Base-by-base conservation (phyloP, 1,139 yeast genomes). In the Tardiomyces blankii region DNA sequence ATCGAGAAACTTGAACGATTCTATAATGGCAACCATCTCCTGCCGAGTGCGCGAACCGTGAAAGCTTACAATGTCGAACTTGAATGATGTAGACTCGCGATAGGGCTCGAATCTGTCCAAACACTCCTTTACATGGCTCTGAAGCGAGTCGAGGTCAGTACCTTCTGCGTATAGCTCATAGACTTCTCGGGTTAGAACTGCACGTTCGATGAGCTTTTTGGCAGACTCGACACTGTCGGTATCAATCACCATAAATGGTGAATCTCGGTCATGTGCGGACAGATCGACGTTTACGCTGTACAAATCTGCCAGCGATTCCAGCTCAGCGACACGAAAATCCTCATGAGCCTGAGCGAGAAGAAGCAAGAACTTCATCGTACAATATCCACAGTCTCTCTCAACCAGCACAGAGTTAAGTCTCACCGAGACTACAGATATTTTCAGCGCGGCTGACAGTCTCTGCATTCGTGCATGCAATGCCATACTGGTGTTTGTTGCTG, bases 81-180 rank as follows among this genome's bases (percentile, higher is more conserved):
- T 87, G 70, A 91, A 91, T 0, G 58, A 7, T 18, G 85, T 66
- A 38, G 62, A 58, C 2, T 70, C 52, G 47, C 67, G 66, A 58
- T 72, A 77, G 2, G 54, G 50, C 1, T 55, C 38, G 11, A 25
- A 30, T 11, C 14, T 18, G 4, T 42, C 14, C 4, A 28, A 28
- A 61, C 48, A 66, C 6, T 44, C 27, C 55, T 73, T 65, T 4
- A 86, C 74, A 46, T 70, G 67, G 11, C 61, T 62, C 57, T 87
- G 96, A 42, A 89, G 62, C 40, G 69, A 72, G 0, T 75, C 80
- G 45, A 78, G 63, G 7, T 70, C 68, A 0, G 54, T 51, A 0
- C 94, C 96, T 40, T 70, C 65, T 0, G 95, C 95, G 84, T 93
- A 88, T 11, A 87, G 67, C 58, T 89, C 96, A 59, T 86, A 91